Percentiles rank a stretch among this genome's conserved stretches.
Evolutionary conservation across 768 basidiomycete species (phyloP).

Genomic region (Termitomyces sp.): DNA sequence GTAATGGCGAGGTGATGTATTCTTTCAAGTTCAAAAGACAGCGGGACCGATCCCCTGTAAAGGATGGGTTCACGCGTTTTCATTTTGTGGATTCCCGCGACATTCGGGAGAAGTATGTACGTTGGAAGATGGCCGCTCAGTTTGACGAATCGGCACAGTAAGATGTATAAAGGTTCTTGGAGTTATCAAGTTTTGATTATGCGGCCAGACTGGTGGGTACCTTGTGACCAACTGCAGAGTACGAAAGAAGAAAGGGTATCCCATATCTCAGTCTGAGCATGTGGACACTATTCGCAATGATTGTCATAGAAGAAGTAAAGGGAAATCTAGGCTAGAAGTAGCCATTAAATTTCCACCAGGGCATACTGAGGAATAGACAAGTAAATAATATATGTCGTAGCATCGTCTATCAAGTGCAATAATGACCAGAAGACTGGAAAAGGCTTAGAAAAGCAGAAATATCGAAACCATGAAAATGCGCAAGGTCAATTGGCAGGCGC

Average conservation of each 20-base stretch:
- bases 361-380: not conserved
- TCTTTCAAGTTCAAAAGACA: not conserved
- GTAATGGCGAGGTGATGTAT: not conserved
- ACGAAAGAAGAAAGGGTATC: not conserved
- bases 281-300: not conserved
- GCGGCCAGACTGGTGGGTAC: not conserved
- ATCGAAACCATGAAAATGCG: not conserved
- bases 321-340: conserved; percentile 6
- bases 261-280: not conserved
- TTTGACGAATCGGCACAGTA: not conserved
- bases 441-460: not conserved
- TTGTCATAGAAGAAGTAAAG: not conserved
- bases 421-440: not conserved
- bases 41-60: not conserved
- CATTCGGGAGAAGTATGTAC: not conserved
- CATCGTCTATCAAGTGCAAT: not conserved
- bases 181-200: not conserved
- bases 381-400: not conserved
- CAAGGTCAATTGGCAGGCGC: not conserved
- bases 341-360: not conserved
- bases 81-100: not conserved
- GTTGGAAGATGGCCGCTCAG: not conserved
- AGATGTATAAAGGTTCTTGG: not conserved
- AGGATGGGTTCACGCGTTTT: not conserved
- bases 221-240: conserved; percentile 7